These are phyloP conservation scores for Ganoderma leucocontextum DNA, from an alignment of 1,284 basidiomycete species.

Conservation along the genomic window DNA sequence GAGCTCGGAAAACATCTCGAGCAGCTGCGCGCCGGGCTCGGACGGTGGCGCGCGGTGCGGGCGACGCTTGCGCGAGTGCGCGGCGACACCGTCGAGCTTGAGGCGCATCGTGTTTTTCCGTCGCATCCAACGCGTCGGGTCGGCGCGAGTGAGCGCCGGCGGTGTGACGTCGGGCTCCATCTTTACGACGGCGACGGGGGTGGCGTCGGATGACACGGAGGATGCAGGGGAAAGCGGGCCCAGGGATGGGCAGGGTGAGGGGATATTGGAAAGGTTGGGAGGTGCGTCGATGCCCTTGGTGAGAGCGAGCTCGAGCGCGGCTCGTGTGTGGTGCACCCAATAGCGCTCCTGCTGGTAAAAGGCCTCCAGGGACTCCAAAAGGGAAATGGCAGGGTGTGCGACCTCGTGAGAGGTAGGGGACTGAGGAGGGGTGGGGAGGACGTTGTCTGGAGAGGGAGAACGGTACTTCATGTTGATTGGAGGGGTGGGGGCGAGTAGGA, in stretches of 20 bases:
- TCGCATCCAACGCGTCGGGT: slow-evolving; percentile 50
- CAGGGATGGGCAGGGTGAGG: slow-evolving; percentile 35
- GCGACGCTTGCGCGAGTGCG: slow-evolving; percentile 40
- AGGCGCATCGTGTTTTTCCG: slow-evolving; percentile 59
- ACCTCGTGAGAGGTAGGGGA: slow-evolving; percentile 48
- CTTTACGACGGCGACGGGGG: slow-evolving; percentile 35
- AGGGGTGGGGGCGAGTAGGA: slow-evolving; percentile 24
- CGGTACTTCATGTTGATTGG: slow-evolving; percentile 39
- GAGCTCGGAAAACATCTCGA: slow-evolving; percentile 74
- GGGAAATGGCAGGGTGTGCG: slow-evolving; percentile 54
- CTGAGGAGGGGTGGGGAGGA: slow-evolving; percentile 56
- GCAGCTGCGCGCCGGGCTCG: slow-evolving; percentile 59
- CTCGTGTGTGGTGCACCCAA: slow-evolving; percentile 64
- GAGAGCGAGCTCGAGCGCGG: slow-evolving; percentile 44
- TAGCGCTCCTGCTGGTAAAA: slow-evolving; percentile 74
- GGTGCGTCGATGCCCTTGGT: slow-evolving; percentile 43
- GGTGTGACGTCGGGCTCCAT: slow-evolving; percentile 39
- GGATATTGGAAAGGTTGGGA: slow-evolving; percentile 32
- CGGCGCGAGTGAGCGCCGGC: slow-evolving; percentile 33
- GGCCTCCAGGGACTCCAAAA: slow-evolving; percentile 67
- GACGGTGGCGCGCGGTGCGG: slow-evolving; percentile 44
- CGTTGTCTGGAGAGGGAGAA: slow-evolving; percentile 38
- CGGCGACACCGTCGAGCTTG: slow-evolving; percentile 53
- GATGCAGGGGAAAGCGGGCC: slow-evolving; percentile 30
- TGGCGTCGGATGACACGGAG: slow-evolving; percentile 30